Base-by-base conservation (phyloP, 2,329 filamentous ascomycete species). In the Teratosphaeria pseudoeucalypti region DNA sequence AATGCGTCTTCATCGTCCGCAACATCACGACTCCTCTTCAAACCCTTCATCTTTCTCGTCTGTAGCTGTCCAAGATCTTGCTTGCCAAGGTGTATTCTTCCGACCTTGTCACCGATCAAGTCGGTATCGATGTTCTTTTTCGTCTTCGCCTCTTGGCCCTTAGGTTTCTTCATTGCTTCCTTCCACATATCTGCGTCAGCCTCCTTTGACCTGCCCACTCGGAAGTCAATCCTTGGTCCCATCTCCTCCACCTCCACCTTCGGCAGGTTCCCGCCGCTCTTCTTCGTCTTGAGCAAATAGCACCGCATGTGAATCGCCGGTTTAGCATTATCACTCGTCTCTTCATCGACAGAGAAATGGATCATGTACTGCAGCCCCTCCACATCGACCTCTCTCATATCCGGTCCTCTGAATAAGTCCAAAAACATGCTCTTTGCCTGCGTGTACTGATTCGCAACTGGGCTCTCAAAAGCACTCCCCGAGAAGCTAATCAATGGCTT, bases 51-150 rank as follows among this genome's bases (percentile, higher is more conserved):
- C 85, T 99, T 99, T 72, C 94, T 86, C 57, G 92, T 95, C 80
- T 99, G 94, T 75, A 99, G 76, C 68, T 88, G 83, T 71, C 80
- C 81, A 61, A 99, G 82, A 77, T 99, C 91, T 77, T 96, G 91
- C 78, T 87, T 90, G 70, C 89, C 90, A 61, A 95, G 76, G 74
- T 99, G 94, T 64, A 99, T 88, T 67, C 91, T 86, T 64, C 92
- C 94, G 64, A 97, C 82, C 86, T 97, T 97, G 77, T 99, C 94
- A 73, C 94, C 94, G 78, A 99, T 90, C 52, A 86, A 76, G 74
- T 97, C 92, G 60, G 89, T 95, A 58, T 85, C 84, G 68, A 99
- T 87, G 75, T 99, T 99, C 87, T 99, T 99, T 87, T 96, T 97
- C 62, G 87, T 87, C 76, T 77, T 79, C 62, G 78, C 72, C 77